A percentile compares a stretch with the other conserved stretches of the same genome.
These are phyloP conservation scores for Davidsoniella australis DNA, from an alignment of 2,329 filamentous ascomycete genomes.

Conservation along the genomic window DNA sequence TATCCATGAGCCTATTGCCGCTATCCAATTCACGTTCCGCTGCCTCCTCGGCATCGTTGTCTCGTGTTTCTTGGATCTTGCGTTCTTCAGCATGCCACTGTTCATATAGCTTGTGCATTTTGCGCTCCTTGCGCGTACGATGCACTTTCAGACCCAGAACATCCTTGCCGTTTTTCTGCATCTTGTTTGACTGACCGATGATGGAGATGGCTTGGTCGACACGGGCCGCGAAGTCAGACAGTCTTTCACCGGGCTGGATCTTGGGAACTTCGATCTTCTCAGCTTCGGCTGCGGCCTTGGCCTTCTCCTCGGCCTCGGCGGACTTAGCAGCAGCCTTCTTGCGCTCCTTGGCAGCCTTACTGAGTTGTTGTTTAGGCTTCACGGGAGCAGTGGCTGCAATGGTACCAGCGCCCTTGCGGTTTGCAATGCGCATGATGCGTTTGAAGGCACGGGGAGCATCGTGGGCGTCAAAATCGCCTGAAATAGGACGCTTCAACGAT, in stretches of 20 bases:
- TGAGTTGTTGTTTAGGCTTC: conserved; percentile 14
- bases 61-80: conserved; percentile 43
- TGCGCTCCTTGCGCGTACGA: conserved; percentile 68
- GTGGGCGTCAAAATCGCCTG: conserved; percentile 34
- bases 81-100: conserved; percentile 56
- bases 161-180: conserved; percentile 42
- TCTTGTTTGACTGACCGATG: conserved; percentile 48
- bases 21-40: conserved; percentile 46
- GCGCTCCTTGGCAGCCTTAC: background rate
- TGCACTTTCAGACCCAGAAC: conserved; percentile 48
- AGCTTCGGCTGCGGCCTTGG: conserved; percentile 15
- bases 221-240: conserved; percentile 65
- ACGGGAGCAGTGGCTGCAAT: conserved; percentile 6
- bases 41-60: conserved; percentile 47
- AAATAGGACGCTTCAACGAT: conserved; percentile 17
- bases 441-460: conserved; percentile 82
- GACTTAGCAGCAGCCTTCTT: conserved; percentile 16
- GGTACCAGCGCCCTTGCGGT: conserved; percentile 15
- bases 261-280: conserved; percentile 32
- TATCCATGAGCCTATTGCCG: conserved; percentile 29
- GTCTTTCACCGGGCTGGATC: conserved; percentile 67
- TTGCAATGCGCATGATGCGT: conserved; percentile 61
- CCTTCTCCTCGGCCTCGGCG: conserved; percentile 34
- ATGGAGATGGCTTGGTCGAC: conserved; percentile 77
- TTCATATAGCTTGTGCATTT: conserved; percentile 63